A percentile compares a stretch with the other conserved stretches of the same genome.
Conservation (phyloP, 768 basidiomycete species). For the Collybia nuda region DNA sequence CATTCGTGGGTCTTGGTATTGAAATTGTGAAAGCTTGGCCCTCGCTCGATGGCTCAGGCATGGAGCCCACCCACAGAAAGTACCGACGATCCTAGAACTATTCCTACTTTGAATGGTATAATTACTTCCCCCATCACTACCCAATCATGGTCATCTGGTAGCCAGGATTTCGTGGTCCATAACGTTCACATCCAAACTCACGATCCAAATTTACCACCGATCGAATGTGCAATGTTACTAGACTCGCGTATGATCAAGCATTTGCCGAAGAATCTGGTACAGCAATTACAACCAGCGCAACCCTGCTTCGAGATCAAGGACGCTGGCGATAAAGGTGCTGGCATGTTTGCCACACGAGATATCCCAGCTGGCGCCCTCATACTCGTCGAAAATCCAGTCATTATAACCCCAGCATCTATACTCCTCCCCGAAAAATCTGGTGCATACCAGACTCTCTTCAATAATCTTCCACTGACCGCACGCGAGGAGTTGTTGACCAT, state of each 20-base stretch:
- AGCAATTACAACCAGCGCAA: background rate
- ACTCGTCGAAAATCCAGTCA: slow-evolving; percentile 24
- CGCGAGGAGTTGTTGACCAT: slow-evolving; percentile 20
- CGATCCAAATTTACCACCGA: background rate
- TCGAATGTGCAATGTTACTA: slow-evolving; percentile 1
- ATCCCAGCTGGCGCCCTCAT: slow-evolving; percentile 22
- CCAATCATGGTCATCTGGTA: background rate
- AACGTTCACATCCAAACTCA: background rate
- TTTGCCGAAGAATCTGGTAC: background rate
- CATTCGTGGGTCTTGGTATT: too few species aligned
- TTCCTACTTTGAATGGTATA: too few species aligned
- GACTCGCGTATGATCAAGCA: slow-evolving; percentile 2
- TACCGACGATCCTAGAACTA: background rate
- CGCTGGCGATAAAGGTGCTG: slow-evolving; percentile 23
- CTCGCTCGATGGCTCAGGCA: too few species aligned
- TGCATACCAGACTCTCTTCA: slow-evolving; percentile 20
- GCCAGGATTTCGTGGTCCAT: slow-evolving; percentile 1
- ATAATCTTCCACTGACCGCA: slow-evolving; percentile 14
- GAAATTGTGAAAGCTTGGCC: too few species aligned
- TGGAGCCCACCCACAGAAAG: background rate
- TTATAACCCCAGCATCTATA: slow-evolving; percentile 20
- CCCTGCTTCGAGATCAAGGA: slow-evolving; percentile 16
- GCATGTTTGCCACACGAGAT: slow-evolving; percentile 24
- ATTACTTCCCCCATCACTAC: too few species aligned
- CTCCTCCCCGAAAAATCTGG: slow-evolving; percentile 12